Base-by-base conservation (phyloP, 768 basidiomycete species). In the Tephrocybe sp. region DNA sequence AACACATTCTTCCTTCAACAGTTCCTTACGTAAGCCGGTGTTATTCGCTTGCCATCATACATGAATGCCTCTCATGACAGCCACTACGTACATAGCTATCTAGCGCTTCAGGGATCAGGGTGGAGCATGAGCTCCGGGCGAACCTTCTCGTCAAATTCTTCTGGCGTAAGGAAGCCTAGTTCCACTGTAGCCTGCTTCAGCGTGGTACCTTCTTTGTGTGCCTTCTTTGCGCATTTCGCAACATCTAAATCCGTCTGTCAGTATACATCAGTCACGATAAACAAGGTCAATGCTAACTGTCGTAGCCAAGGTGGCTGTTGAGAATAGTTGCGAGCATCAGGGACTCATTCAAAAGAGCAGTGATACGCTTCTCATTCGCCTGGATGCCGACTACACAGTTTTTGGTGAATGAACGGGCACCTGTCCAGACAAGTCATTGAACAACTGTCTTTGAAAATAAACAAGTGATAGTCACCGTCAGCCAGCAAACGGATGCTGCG, bases 321-420 rank as follows among this genome's bases (percentile, higher is more conserved):
- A 99, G 75, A 67, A 97, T 94, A 10, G 97, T 98, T 10, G 95
- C 97, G 66, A 99, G 74, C 97, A 98, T 98, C 66, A 98, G 74
- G 47, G 91, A 94, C 73, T 98, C 93, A 69, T 97, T 90, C 63
- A 99, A 69, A 50, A 98, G 75, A 46, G 83, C 79, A 62, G 80
- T 78, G 64, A 98, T 98, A 49, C 91, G 85, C 69, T 88, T 88
- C 75, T 97, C 92, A 69, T 99, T 99, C 2, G 97, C 97, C 69
- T 88, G 73, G 63, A 99, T 95, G 37, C 97, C 97, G 37, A 93
- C 88, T 33, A 98, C 85, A 68, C 97, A 98, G 74, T 99, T 88
- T 75, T 91, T 91, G 50, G 93, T 97, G 72, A 98, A 95, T 39
- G 94, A 97, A 31, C 92, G 85, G 23, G 91, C 80, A 47, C 83